phyloP scores from a whole-genome alignment of 225 moss, liverwort and hornwort species.

The Antitrichia curtipendula region DNA sequence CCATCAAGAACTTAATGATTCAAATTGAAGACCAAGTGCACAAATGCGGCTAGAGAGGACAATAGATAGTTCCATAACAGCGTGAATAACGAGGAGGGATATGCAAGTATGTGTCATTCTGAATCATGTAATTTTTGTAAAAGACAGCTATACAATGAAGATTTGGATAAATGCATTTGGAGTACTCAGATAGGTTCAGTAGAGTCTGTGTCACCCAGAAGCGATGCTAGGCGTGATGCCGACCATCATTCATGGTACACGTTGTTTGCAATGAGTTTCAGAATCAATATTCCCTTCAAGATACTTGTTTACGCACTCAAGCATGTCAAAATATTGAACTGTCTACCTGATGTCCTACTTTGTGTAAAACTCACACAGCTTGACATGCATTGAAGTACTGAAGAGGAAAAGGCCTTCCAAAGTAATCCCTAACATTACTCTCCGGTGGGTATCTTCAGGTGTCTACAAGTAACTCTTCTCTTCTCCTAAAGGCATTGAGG shows the following conservation, averaged over 20 bases:
- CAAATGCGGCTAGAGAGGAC: not conserved
- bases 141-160: no score
- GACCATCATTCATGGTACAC: not conserved
- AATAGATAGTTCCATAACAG: not conserved
- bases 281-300: not conserved
- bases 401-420: not conserved
- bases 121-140: no score
- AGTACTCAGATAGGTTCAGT: no score
- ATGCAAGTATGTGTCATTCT: not conserved
- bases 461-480: not conserved
- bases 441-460: not conserved
- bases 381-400: not conserved
- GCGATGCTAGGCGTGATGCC: not conserved
- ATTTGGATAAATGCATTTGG: not conserved
- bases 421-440: not conserved
- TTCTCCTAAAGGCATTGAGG: not conserved
- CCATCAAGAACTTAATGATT: not conserved
- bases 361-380: not conserved
- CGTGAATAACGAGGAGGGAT: not conserved
- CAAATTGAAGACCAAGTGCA: not conserved
- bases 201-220: not conserved
- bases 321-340: not conserved
- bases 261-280: not conserved
- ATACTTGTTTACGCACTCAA: not conserved
- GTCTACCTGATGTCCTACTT: not conserved